Evolutionary conservation across 306 rosid genomes (phyloP), one percentile per base, ranked within the genome.

Genomic region (Rosa persica): DNA sequence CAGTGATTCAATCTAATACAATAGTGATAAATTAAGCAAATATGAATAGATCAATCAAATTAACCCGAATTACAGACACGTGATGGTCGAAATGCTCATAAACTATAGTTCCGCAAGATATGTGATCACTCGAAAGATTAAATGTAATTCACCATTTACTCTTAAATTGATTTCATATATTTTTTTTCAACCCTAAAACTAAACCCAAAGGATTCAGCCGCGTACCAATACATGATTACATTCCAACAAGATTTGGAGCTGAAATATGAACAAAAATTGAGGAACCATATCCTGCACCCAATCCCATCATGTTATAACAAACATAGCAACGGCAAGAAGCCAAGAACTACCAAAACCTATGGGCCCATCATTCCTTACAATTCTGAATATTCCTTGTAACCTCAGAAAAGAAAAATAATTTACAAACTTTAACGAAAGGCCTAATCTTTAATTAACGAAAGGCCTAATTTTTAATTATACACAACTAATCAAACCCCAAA

Each of bases 281-380:
- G 49, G 67, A 51, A 36, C 27, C 47, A 75, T 64, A 64, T 15
- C 67, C 38, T 38, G 16, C 27, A 22, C 23, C 79, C 66, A 78
- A 72, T 30, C 36, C 36, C 36, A 30, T 82, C 76, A 74, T 25
- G 48, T 75, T 20, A 67, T 22, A 52, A 65, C 46, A 71, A 80
- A 74, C 68, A 79, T 73, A 54, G 54, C 23, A 58, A 65, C 79
- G 38, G 62, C 84, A 71, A 23, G 78, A 80, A 64, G 38, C 54
- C 84, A 71, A 23, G 78, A 80, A 64, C 80, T 73, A 77, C 76
- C 40, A 69, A 51, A 52, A 62, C 76, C 62, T 36, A 68, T 70
- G 84, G 88, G 70, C 79, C 80, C 79, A 73, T 77, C 17, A 55
- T 49, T 73, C 73, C 70, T 54, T 74, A 77, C 48, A 74, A 23